A percentile compares a stretch with the other conserved stretches of the same genome.
phyloP scores from a whole-genome alignment of 306 rosid genomes.

The Cucurbita ficifolia region DNA sequence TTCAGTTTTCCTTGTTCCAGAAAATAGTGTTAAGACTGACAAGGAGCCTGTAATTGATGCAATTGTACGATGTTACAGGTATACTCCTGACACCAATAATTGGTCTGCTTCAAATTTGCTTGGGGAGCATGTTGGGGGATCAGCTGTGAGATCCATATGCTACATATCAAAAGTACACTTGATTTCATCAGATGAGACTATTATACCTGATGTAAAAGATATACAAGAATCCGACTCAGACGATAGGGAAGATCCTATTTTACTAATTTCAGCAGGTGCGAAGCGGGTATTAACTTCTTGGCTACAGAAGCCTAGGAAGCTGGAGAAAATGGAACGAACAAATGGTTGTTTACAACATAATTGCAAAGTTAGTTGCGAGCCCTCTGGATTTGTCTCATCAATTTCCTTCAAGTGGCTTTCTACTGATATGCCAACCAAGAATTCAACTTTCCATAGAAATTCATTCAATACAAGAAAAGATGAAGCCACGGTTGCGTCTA shows the following conservation, averaged over 20 bases:
- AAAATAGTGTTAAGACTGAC: not conserved
- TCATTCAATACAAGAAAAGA: slow-evolving; percentile 13
- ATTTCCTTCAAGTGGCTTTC: slow-evolving; percentile 97
- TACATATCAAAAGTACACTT: slow-evolving; percentile 46
- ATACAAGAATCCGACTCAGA: slow-evolving; percentile 15
- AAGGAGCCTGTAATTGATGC: slow-evolving; percentile 4
- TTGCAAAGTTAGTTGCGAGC: slow-evolving; percentile 16
- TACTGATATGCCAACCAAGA: slow-evolving; percentile 79
- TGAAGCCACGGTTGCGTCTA: slow-evolving; percentile 21
- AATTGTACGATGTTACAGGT: slow-evolving; percentile 35
- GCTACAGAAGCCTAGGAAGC: slow-evolving; percentile 45
- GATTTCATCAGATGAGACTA: slow-evolving; percentile 24
- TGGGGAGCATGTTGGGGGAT: slow-evolving; percentile 96
- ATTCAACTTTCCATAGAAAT: slow-evolving; percentile 25
- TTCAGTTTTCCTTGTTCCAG: not conserved
- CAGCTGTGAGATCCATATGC: slow-evolving; percentile 89
- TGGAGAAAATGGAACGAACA: slow-evolving; percentile 20
- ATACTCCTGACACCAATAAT: slow-evolving; percentile 40
- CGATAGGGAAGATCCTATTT: slow-evolving; percentile 33
- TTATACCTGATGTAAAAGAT: slow-evolving; percentile 11
- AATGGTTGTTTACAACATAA: slow-evolving; percentile 18
- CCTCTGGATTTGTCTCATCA: slow-evolving; percentile 31
- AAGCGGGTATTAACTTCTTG: slow-evolving; percentile 91
- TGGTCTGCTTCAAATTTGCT: slow-evolving; percentile 85
- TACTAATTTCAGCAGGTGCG: slow-evolving; percentile 89